These are phyloP conservation scores for Artemisia tridentata DNA, from an alignment of 129 eudicot genomes.

Conservation along the genomic window DNA sequence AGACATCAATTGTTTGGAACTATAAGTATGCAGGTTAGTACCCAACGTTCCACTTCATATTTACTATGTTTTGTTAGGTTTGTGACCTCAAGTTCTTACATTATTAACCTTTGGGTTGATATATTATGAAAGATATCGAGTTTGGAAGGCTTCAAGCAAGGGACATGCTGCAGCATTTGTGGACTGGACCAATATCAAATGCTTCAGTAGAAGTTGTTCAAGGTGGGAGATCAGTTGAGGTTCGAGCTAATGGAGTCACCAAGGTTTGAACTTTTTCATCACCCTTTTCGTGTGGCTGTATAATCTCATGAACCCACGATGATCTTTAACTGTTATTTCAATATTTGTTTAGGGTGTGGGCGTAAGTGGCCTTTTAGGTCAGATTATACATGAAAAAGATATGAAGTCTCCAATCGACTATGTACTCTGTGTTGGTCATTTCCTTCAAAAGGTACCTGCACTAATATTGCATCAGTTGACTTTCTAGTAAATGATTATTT, in stretches of 20 bases:
- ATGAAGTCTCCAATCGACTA: conserved; percentile 75
- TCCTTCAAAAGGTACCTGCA: conserved; percentile 65
- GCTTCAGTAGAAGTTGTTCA: conserved; percentile 92
- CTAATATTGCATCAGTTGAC: neutral
- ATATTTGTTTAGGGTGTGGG: conserved; percentile 60
- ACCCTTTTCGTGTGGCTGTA: neutral
- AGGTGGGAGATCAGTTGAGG: conserved; percentile 91
- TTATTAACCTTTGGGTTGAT: neutral
- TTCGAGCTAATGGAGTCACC: conserved; percentile 82
- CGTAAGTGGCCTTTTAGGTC: conserved; percentile 74
- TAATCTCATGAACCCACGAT: neutral
- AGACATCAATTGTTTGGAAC: conserved; percentile 88
- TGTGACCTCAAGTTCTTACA: neutral
- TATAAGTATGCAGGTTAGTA: conserved; percentile 71
- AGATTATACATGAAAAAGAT: conserved; percentile 62
- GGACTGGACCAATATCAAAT: conserved; percentile 96
- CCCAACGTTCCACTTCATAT: neutral
- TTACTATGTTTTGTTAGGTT: neutral
- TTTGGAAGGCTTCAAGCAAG: conserved; percentile 90
- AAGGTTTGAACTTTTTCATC: conserved; percentile 47
- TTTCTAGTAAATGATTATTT: neutral
- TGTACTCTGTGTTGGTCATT: conserved; percentile 80
- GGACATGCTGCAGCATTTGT: conserved; percentile 86
- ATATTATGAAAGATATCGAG: conserved; percentile 50
- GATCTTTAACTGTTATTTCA: neutral